Evolutionary conservation across 495 filamentous ascomycete genomes (phyloP).

Genomic region (Elasticomyces elasticus): DNA sequence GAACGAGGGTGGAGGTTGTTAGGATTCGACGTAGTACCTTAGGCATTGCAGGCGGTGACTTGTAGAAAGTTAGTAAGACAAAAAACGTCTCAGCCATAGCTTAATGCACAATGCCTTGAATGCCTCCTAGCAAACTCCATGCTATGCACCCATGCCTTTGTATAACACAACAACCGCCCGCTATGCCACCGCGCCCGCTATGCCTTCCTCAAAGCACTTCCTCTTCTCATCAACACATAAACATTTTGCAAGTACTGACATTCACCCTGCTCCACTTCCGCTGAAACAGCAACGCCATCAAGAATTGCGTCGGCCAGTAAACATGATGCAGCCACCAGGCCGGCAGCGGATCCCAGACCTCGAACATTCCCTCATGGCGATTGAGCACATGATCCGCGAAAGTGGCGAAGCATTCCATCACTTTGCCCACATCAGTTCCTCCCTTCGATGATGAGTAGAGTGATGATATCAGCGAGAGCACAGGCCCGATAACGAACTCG

Average conservation of each 20-base stretch:
- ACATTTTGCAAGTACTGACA: constrained; percentile 50
- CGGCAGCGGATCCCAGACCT: constrained; percentile 51
- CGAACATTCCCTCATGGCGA: constrained; percentile 53
- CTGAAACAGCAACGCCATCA: constrained; percentile 30
- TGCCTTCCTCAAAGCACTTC: too few relatives aligned
- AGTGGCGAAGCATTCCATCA: constrained; percentile 17
- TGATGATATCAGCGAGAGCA: constrained; percentile 25
- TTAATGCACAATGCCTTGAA: too few relatives aligned
- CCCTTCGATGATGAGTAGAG: too few relatives aligned
- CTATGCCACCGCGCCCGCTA: too few relatives aligned
- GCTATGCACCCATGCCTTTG: too few relatives aligned
- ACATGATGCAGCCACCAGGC: constrained; percentile 49
- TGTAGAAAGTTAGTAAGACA: too few relatives aligned
- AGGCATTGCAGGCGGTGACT: too few relatives aligned
- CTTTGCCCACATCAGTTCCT: constrained; percentile 10
- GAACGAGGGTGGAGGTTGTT: too few relatives aligned
- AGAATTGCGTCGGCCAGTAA: constrained; percentile 49
- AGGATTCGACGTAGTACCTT: too few relatives aligned
- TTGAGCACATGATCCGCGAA: constrained; percentile 38
- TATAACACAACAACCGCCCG: background rate
- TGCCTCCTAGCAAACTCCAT: too few relatives aligned
- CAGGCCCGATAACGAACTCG: constrained; percentile 38
- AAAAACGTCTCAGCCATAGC: too few relatives aligned
- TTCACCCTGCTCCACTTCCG: constrained; percentile 49
- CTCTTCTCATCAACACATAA: constrained; percentile 26